Evolutionary conservation across 805 yeast species (phyloP), one percentile per base, ranked within the genome.

Genomic region (Scheffersomyces ergatensis): DNA sequence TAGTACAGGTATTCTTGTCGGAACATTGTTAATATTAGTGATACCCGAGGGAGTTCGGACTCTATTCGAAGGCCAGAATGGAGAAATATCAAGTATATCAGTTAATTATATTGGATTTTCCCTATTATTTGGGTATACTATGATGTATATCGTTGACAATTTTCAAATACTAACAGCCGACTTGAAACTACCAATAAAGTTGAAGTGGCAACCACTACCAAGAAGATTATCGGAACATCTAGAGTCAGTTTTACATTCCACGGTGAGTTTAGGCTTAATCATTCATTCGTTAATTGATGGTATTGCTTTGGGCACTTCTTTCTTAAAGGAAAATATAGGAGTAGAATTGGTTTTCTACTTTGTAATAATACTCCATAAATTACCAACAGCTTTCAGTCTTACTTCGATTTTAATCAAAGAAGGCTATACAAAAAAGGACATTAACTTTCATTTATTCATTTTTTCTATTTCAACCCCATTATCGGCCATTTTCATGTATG

Each of bases 271-370:
- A 3, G 89, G 89, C 0, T 65, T 85, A 12, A 54, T 83, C 1
- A 65, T 85, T 13, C 95, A 85, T 53, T 77, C 87, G 0, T 51
- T 79, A 2, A 78, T 86, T 2, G 95, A 85, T 51, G 95, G 95
- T 1, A 65, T 85, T 5, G 83, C 89, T 0, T 63, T 85, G 26
- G 89, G 89, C 0, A 76, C 89, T 0, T 71, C 84, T 1, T 67
- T 72, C 36, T 53, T 75, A 9, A 51, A 50, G n/a, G 57, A 65
- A 16, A 63, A 63, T 41, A 51, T 60, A 7, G 57, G 67, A 5
- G 58, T 74, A 27, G 70, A 62, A 43, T 27, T 66, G 35, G 48
- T 80, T 29, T 77, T 85, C 37, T 75, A 82, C 35, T 37, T 80
- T 11, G 82, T 87, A 11, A 76, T 85, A 21, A 68, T 85, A 44